These are phyloP conservation scores for Radiomyces spectabilis DNA, from an alignment of 192 early-diverging fungal genomes.

Conservation along the genomic window DNA sequence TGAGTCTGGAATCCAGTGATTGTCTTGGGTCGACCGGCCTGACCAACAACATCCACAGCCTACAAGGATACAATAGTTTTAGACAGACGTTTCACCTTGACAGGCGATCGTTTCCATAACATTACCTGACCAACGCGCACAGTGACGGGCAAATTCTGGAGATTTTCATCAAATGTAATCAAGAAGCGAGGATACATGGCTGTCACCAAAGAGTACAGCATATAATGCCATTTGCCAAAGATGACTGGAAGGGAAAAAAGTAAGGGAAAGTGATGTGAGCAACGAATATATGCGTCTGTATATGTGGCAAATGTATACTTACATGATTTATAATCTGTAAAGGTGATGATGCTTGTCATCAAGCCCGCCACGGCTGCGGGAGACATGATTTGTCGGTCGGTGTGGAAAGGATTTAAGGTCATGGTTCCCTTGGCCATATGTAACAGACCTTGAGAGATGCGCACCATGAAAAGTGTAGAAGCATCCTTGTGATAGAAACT, in stretches of 20 bases:
- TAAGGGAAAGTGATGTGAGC: not conserved
- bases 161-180: slow-evolving; percentile 89
- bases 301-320: slow-evolving; percentile 25
- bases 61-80: not conserved
- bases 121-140: slow-evolving; percentile 97
- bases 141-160: slow-evolving; percentile 74
- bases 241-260: slow-evolving; percentile 48
- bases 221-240: slow-evolving; percentile 83
- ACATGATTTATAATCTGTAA: slow-evolving; percentile 85
- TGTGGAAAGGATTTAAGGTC: slow-evolving; percentile 92
- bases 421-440: slow-evolving; percentile 99
- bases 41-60: slow-evolving; percentile 98
- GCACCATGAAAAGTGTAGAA: slow-evolving; percentile 76
- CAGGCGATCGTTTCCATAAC: too few species aligned
- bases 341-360: slow-evolving; percentile 82
- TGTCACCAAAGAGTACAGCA: slow-evolving; percentile 88
- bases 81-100: too few species aligned
- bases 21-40: slow-evolving; percentile 96
- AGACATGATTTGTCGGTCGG: slow-evolving; percentile 87
- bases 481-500: slow-evolving; percentile 96
- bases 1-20: slow-evolving; percentile 99
- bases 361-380: slow-evolving; percentile 83
- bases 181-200: slow-evolving; percentile 98
- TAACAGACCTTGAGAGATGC: slow-evolving; percentile 79
- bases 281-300: not conserved